Base-by-base conservation (phyloP, 441 rosid species). In the Gossypium lobatum region DNA sequence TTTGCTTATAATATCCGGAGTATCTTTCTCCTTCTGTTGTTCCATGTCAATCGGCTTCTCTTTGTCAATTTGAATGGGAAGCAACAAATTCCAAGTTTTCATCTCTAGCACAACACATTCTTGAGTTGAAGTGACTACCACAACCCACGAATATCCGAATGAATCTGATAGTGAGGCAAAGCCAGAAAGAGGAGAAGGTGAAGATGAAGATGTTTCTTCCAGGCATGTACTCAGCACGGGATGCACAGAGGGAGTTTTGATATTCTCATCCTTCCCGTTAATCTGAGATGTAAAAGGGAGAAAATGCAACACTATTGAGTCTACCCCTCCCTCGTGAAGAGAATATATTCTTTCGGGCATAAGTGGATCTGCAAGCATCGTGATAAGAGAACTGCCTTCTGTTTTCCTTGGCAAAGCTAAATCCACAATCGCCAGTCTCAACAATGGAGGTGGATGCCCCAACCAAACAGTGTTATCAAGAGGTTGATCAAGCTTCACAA, bases 261-360 rank as follows among this genome's bases (percentile, higher is more conserved):
- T 80, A 53, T 85, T 74, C 71, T 89, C 95, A 55, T 90, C 96
- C 86, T 84, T 89, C 75, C 95, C 96, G 42, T 73, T 83, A 60
- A 82, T 81, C 76, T 95, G 97, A 81, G 83, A 89, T 4, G 98
- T 90, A 83, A 95, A 95, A 72, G 99, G 99, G 52, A 95, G 97
- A 86, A 93, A 96, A 82, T 92, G 97, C 81, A 96, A 70, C 73
- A 92, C 83, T 73, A 92, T 84, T 48, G 97, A 91, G 84, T 96
- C 98, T 64, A 93, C 78, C 57, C 99, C 98, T 71, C 97, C 94
- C 48, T 85, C 80, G 55, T 96, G 98, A 78, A 93, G 83, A 70
- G 85, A 81, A 85, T 84, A 91, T 70, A 93, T 86, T 80, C 93
- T 85, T 86, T 95, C 97, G 37, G 91, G 89, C 85, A 92, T 77